Evolutionary conservation across 441 rosid genomes (phyloP).

Genomic region (Gossypium schwendimanii): DNA sequence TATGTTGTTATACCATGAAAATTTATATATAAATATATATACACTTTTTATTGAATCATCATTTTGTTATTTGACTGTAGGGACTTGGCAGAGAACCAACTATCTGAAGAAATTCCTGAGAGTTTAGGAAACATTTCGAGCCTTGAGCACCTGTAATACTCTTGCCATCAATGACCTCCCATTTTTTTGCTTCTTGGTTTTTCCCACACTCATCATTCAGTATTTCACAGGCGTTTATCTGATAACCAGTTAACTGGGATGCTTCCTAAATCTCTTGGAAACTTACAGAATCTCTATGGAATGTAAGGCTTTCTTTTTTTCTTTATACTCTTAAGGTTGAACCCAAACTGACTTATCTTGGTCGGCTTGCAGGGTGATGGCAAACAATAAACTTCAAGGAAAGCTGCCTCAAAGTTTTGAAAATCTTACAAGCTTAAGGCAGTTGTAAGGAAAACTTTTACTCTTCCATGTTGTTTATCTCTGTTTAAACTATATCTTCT

Average conservation of each 20-base stretch:
- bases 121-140: constrained; percentile 6
- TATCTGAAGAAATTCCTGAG: neutral
- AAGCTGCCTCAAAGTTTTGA: neutral
- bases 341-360: neutral
- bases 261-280: constrained; percentile 5
- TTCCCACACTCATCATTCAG: neutral
- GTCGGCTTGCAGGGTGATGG: neutral
- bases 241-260: constrained; percentile 3
- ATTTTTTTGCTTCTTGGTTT: neutral
- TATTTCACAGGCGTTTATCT: neutral
- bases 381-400: constrained; percentile 10
- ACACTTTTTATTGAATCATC: neutral
- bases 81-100: constrained; percentile 2
- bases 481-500: neutral
- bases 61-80: neutral
- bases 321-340: neutral
- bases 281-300: neutral
- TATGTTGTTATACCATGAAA: neutral
- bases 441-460: constrained; percentile 5
- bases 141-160: constrained; percentile 3
- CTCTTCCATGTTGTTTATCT: neutral
- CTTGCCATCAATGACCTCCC: neutral
- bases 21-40: neutral
- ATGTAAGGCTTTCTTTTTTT: neutral
- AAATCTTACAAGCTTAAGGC: neutral